Evolutionary conservation across 768 basidiomycete species (phyloP), one percentile per base, ranked within the genome.

Genomic region (Calvatia gigantea): DNA sequence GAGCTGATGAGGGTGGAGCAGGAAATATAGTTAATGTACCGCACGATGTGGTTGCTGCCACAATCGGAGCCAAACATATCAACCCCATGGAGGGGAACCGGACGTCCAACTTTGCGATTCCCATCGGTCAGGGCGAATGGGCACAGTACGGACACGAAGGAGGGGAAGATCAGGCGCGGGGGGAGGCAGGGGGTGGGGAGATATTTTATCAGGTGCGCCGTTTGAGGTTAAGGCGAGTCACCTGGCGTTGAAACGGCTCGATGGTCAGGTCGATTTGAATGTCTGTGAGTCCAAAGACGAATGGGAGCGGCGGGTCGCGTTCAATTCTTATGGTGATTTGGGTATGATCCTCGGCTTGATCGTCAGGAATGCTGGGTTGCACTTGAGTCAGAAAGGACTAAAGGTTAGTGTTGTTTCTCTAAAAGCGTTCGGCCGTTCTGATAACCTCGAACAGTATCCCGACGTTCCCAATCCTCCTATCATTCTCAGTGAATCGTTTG

Each of bases 301-400:
- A 61, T 81, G 70, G 67, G 73, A 83, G 21, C 72, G 82, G 19
- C 66, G 80, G 14, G 63, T 74, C 21, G 80, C 87, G 67, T 80
- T 80, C 61, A 76, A 82, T 55, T 78, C 81, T 1, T 89, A 87
- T 61, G 88, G 88, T 7, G 88, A 89, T 61, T 73, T 89, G 15
- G 84, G 84, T 0, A 86, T 87, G 80, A 85, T 89, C 14, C 66
- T 89, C 45, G 79, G 82, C 8, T 65, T 85, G 12, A 66, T 89
- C 15, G 78, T 74, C 7, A 74, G 76, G 37, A 79, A 79, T 51
- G 69, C 69, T 44, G 83, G 85, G 2, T 60, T 89, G 2, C 62
- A 68, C 2, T 65, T 85, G 0, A 80, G 81, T 4, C 69, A 67
- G 21, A 74, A 80, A 39, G 88, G 87, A 0, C 65, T 89, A 17